Base-by-base conservation (phyloP, 2,329 filamentous ascomycete species). In the Xylariaceae sp. region DNA sequence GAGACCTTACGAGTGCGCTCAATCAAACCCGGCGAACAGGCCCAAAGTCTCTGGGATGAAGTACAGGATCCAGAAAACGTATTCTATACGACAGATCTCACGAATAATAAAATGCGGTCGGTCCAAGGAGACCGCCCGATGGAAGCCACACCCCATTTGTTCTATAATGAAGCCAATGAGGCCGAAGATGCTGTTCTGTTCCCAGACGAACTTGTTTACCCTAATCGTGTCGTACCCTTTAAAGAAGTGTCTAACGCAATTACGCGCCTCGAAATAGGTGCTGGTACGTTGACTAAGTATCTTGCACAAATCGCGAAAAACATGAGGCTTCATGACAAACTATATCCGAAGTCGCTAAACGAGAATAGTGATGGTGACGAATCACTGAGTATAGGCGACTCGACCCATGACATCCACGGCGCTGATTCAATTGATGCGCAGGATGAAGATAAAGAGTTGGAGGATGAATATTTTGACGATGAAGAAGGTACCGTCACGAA, bases 101-200 rank as follows among this genome's bases (percentile, higher is more conserved):
- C 24, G n/a, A 63, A 64, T 12, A 50, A 55, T 7, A 61, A 48
- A 23, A 28, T 40, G 2, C 39, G 44, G 26, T 29, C 56, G 36
- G 19, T 57, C 6, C 33, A 39, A n/a, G 41, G 49, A 11, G 53
- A 60, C 6, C 43, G 12, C 23, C 6, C 49, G 14, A 14, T 26
- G 6, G 19, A 56, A 0, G 16, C 28, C 12, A 36, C 53, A 17
- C 59, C 57, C 16, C 54, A 68, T 39, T 5, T 47, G 9, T 67
- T 66, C 39, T 71, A 71, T 41, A 71, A 62, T 24, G 66, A 71
- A 23, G 61, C 65, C 6, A 65, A 72, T 34, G 65, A 55, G 7
- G 69, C 60, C 4, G 70, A 72, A 53, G 69, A 71, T 33, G 46
- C 62, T 16, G 49, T 71, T 4, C 59, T 67, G 6, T 69, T 69